Evolutionary conservation across 2,329 filamentous ascomycete species (phyloP).

Genomic region (Elsinoe necatrix): DNA sequence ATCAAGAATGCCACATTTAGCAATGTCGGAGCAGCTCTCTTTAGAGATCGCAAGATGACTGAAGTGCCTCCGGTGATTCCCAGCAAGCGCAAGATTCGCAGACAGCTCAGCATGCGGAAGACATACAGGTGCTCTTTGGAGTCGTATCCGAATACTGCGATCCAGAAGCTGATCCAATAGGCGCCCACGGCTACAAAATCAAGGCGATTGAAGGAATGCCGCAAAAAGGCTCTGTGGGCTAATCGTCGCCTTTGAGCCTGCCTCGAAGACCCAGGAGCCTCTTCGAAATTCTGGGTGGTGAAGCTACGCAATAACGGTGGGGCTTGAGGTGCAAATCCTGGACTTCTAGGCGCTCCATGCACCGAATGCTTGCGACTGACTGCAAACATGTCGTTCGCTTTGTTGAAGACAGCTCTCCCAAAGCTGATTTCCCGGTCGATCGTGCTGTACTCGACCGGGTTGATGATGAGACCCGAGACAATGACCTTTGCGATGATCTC

Average conservation of each 20-base stretch:
- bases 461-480: slow-evolving; percentile 87
- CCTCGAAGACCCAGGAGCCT: slow-evolving; percentile 53
- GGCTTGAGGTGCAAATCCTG: slow-evolving; percentile 26
- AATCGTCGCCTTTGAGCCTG: slow-evolving; percentile 77
- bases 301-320: slow-evolving; percentile 29
- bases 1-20: slow-evolving; percentile 91
- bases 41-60: slow-evolving; percentile 88
- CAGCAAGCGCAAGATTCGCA: slow-evolving; percentile 85
- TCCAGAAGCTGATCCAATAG: slow-evolving; percentile 82
- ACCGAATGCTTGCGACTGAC: slow-evolving; percentile 65
- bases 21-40: slow-evolving; percentile 85
- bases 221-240: slow-evolving; percentile 81
- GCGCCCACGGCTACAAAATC: slow-evolving; percentile 93
- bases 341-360: slow-evolving; percentile 36
- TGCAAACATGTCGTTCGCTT: slow-evolving; percentile 72
- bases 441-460: slow-evolving; percentile 85
- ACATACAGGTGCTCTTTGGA: slow-evolving; percentile 66
- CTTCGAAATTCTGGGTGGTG: slow-evolving; percentile 32
- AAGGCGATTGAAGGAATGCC: slow-evolving; percentile 90
- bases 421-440: slow-evolving; percentile 71
- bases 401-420: slow-evolving; percentile 63
- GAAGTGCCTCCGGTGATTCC: slow-evolving; percentile 89
- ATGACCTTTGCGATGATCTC: slow-evolving; percentile 77
- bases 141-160: slow-evolving; percentile 64
- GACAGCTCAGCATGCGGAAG: slow-evolving; percentile 92